Base-by-base conservation (phyloP, 352 stramenopile genomes). In the Globisporangium solare region DNA sequence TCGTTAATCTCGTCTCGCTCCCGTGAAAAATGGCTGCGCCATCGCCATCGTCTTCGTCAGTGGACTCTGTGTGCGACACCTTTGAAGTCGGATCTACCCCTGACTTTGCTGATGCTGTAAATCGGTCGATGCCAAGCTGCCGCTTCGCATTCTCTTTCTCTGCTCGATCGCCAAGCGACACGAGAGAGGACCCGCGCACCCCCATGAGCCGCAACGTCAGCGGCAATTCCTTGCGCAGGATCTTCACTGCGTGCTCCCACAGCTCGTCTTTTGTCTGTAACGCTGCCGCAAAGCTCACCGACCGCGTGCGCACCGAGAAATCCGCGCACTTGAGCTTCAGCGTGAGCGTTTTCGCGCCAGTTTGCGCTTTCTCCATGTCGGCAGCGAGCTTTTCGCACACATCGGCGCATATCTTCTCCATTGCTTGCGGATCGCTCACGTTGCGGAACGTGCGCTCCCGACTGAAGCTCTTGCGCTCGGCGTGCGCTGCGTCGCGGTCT, bases 401-500 rank as follows among this genome's bases (percentile, higher is more conserved):
- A 47, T 86, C 73, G n/a, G 61, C 43, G 51, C 84, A 94, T 39
- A 85, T 90, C 24, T 66, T 67, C 51, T 89, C 70, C 3, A 94
- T 68, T 43, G 64, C 55, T 0, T 57, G 53, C 0, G 69, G 62
- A 47, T 83, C 73, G 43, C 65, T 77, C 45, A 83, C 32, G 11
- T 57, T 72, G 27, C 56, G 47, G 42, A 94, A 94, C 35, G 84
- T 94, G 37, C 73, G 76, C 48, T 94, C 84, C 11, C 84, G 70
- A 52, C 84, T 92, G 47, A 77, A 89, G 58, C 82, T 89, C 58
- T 92, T 94, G 45, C 78, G 81, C n/a, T 83, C 80, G 35, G 76
- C 27, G 27, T 35, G 27, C 27, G 27, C 66, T 11, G 73, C 65
- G 18, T 83, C 66, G 40, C 70, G 83, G 13, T 49, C 24, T 6